These are phyloP conservation scores for Phalaenopsis hybrid DNA, from an alignment of 116 monocot genomes.

Conservation along the genomic window DNA sequence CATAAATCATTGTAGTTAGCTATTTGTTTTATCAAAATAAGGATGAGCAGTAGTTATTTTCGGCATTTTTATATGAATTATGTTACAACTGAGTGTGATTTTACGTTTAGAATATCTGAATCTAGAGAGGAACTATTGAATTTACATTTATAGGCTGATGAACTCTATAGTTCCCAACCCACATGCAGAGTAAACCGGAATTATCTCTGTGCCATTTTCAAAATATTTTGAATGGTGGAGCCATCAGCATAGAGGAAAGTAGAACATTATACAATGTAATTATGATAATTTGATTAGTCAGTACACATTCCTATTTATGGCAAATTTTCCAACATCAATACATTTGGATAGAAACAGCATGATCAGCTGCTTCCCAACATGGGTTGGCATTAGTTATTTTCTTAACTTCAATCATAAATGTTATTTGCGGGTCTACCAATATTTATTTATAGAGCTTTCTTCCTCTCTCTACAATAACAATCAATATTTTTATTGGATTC, in stretches of 20 bases:
- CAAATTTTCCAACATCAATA: not conserved
- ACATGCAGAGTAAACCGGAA: not conserved
- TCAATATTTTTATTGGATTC: not conserved
- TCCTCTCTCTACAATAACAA: not conserved
- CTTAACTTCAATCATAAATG: not conserved
- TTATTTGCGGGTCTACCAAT: not conserved
- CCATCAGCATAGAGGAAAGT: not conserved
- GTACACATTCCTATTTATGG: not conserved
- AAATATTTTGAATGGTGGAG: not conserved
- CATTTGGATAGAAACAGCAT: not conserved
- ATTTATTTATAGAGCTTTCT: not conserved
- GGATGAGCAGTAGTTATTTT: not conserved
- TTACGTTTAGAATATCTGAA: not conserved
- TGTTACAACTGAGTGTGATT: not conserved
- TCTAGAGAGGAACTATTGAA: not conserved
- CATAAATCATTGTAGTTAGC: not conserved
- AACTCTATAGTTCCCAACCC: not conserved
- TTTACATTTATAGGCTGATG: not conserved
- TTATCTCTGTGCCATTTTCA: not conserved
- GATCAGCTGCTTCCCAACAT: not conserved
- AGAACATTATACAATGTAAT: not conserved
- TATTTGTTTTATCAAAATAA: not conserved
- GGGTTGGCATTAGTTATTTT: not conserved
- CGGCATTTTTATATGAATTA: not conserved
- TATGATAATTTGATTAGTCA: not conserved